phyloP scores from a whole-genome alignment of 805 yeast species.

The Priceomyces melissophilus region DNA sequence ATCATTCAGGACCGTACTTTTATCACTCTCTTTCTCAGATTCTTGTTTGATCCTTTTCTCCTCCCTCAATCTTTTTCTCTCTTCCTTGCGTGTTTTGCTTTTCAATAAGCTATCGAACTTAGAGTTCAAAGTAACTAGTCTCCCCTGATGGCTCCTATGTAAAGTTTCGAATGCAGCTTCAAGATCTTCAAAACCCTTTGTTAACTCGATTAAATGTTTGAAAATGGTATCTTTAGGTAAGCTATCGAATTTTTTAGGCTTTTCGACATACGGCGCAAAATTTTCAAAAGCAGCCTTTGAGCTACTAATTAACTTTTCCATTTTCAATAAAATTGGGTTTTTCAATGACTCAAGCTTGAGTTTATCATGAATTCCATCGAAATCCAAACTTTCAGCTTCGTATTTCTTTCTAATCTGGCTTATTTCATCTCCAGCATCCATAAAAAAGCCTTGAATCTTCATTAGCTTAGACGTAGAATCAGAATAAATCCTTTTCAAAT shows the following conservation, averaged over 20 bases:
- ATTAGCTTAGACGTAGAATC: conserved; percentile 41
- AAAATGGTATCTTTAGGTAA: conserved; percentile 23
- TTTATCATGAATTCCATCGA: conserved; percentile 48
- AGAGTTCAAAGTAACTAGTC: conserved; percentile 23
- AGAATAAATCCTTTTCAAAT: conserved; percentile 41
- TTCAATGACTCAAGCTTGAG: conserved; percentile 27
- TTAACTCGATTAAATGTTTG: conserved; percentile 19
- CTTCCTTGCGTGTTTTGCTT: conserved; percentile 31
- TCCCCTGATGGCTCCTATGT: conserved; percentile 26
- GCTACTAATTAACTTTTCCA: conserved; percentile 6
- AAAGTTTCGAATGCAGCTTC: conserved; percentile 24
- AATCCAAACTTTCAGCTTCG: conserved; percentile 46
- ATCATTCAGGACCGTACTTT: conserved; percentile 1
- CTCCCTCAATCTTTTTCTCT: conserved; percentile 29
- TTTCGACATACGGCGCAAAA: conserved; percentile 14
- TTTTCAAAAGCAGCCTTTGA: conserved; percentile 29
- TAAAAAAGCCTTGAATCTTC: conserved; percentile 41
- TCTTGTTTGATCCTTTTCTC: conserved; percentile 20
- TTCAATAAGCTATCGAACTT: conserved; percentile 26
- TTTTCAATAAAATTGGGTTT: conserved; percentile 1
- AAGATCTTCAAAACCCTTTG: conserved; percentile 24
- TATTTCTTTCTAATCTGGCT: conserved; percentile 39
- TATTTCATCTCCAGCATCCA: conserved; percentile 45
- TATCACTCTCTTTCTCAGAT: conserved; percentile 13
- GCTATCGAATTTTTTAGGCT: conserved; percentile 16